phyloP scores from a whole-genome alignment of 495 filamentous ascomycete genomes.

The Neurospora cerealis region DNA sequence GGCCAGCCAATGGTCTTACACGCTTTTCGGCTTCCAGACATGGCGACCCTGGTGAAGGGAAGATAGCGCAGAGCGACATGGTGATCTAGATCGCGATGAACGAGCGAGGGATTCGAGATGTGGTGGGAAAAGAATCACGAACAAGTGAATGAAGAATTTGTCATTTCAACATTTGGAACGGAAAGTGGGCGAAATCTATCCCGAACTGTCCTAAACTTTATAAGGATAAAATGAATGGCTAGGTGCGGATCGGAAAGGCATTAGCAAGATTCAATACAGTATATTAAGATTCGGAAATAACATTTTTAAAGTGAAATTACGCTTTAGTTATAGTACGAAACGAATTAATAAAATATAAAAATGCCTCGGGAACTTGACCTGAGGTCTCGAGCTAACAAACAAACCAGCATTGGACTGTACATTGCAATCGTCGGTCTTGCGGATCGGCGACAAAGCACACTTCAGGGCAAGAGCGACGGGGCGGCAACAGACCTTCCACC shows the following conservation, averaged over 20 bases:
- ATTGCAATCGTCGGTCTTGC: not conserved
- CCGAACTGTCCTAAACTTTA: too few relatives aligned
- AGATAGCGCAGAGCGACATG: not conserved
- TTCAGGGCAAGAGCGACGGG: not conserved
- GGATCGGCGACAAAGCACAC: not conserved
- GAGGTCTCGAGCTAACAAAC: too few relatives aligned
- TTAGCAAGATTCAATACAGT: too few relatives aligned
- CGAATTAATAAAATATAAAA: too few relatives aligned
- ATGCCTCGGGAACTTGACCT: too few relatives aligned
- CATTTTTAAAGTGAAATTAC: too few relatives aligned
- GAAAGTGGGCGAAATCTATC: not conserved
- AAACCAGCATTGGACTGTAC: too few relatives aligned
- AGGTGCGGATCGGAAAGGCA: too few relatives aligned
- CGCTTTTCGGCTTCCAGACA: not conserved
- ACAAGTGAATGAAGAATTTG: not conserved
- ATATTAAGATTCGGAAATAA: too few relatives aligned
- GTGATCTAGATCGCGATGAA: not conserved
- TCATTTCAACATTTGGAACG: not conserved
- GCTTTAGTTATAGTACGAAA: too few relatives aligned
- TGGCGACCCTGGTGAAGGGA: not conserved
- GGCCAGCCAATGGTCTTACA: not conserved
- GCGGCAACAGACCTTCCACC: not conserved
- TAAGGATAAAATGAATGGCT: too few relatives aligned
- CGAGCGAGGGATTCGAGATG: not conserved
- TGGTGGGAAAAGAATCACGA: not conserved